A percentile compares a stretch with the other conserved stretches of the same genome.
phyloP scores from a whole-genome alignment of 192 early-diverging fungal genomes.

The Linnemannia exigua region DNA sequence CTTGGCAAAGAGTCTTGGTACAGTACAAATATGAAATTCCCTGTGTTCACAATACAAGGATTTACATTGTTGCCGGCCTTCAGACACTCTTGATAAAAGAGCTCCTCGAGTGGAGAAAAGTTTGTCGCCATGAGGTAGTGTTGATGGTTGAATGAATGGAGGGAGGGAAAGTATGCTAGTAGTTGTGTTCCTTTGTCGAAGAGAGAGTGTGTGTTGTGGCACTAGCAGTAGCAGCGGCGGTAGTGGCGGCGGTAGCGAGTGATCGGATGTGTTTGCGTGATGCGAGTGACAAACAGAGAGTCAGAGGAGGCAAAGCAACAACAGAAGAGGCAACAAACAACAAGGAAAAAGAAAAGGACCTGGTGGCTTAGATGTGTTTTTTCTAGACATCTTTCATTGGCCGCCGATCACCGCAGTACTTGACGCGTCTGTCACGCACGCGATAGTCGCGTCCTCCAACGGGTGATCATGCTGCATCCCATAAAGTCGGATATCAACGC shows the following conservation, averaged over 20 bases:
- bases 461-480: neutral
- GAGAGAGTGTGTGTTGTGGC: neutral
- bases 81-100: slow-evolving; percentile 36
- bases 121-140: neutral
- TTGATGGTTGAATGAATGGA: neutral
- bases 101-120: slow-evolving; percentile 15
- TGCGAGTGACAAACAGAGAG: neutral
- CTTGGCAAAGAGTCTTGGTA: neutral
- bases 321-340: neutral
- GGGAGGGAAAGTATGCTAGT: neutral
- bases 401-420: neutral
- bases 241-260: neutral
- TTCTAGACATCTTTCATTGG: neutral
- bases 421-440: neutral
- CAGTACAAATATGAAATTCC: neutral
- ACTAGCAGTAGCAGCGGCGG: no score
- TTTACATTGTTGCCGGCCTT: slow-evolving; percentile 26
- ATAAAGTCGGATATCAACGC: neutral
- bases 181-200: neutral
- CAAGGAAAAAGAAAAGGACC: neutral
- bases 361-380: slow-evolving; percentile 8
- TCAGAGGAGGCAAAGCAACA: neutral
- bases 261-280: neutral
- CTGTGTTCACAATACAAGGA: neutral
- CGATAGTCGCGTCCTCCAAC: neutral